phyloP scores from a whole-genome alignment of 2,329 filamentous ascomycete species.

The Diplodia mutila region DNA sequence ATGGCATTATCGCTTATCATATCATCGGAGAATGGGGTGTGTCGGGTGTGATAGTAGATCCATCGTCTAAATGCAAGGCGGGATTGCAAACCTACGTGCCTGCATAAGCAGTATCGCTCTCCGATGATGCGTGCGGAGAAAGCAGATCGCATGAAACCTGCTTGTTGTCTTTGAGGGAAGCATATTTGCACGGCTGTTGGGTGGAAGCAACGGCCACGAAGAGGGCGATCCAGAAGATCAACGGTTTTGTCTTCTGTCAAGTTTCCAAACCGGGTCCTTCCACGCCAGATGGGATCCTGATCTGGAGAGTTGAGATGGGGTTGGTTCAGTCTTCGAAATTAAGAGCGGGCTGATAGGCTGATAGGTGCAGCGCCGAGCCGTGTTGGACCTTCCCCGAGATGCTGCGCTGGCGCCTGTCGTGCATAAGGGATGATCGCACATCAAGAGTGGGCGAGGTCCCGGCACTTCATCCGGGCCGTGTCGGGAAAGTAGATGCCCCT shows the following conservation, averaged over 20 bases:
- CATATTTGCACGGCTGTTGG: not conserved
- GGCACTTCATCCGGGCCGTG: not conserved
- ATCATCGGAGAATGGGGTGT: slow-evolving; percentile 12
- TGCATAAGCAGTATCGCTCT: not conserved
- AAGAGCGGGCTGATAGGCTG: slow-evolving; percentile 1
- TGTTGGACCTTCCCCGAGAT: slow-evolving; percentile 12
- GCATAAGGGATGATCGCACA: slow-evolving; percentile 5
- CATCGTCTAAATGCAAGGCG: not conserved
- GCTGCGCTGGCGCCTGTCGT: not conserved
- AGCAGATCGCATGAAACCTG: not conserved
- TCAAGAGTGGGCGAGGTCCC: slow-evolving; percentile 15
- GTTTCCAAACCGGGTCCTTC: not conserved
- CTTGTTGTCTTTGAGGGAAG: not conserved
- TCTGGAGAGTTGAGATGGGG: not conserved
- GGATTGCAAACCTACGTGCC: not conserved
- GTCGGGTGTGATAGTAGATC: not conserved
- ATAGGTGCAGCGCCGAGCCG: slow-evolving; percentile 4
- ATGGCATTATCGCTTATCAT: not conserved
- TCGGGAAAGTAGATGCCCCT: not conserved
- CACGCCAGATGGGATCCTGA: not conserved
- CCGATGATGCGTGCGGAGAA: not conserved
- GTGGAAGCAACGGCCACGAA: not conserved
- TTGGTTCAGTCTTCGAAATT: not conserved
- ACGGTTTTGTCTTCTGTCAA: not conserved
- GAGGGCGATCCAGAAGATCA: not conserved